Evolutionary conservation across 208 protist species (phyloP).

Genomic region (Acanthamoeba sp.): DNA sequence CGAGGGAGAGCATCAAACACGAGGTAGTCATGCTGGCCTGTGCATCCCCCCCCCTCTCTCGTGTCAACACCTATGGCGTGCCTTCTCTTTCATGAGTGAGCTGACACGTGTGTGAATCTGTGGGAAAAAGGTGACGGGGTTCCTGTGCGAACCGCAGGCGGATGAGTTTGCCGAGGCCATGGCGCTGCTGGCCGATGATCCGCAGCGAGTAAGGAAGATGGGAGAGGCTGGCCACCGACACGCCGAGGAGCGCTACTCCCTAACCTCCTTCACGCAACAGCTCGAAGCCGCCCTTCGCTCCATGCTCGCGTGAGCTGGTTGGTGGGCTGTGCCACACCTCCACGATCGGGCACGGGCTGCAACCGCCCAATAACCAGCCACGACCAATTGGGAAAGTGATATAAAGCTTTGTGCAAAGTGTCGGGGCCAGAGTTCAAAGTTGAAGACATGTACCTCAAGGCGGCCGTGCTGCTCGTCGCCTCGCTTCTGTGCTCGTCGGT

Average conservation of each 20-base stretch:
- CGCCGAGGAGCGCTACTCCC: neutral
- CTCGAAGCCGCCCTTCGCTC: conserved; percentile 4
- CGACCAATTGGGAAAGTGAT: no score
- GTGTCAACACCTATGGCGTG: neutral
- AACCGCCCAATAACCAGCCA: no score
- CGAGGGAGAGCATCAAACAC: conserved; percentile 93
- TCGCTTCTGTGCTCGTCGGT: neutral
- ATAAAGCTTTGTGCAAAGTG: no score
- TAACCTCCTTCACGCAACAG: conserved; percentile 16
- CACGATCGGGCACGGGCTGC: no score
- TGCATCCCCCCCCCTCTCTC: neutral
- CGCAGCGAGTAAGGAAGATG: neutral
- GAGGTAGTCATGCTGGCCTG: neutral
- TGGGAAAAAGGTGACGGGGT: conserved; percentile 1
- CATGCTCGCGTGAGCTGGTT: neutral
- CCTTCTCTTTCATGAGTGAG: neutral
- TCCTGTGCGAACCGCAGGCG: conserved; percentile 25
- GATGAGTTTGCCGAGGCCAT: conserved; percentile 35
- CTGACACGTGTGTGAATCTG: neutral
- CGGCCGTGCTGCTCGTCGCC: neutral
- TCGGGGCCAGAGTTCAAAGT: no score
- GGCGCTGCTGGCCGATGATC: conserved; percentile 9
- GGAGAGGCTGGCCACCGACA: conserved; percentile 19
- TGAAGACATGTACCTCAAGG: no score
- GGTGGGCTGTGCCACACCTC: no score